phyloP scores from a whole-genome alignment of 345 rosid genomes.

The Jatropha curcas region DNA sequence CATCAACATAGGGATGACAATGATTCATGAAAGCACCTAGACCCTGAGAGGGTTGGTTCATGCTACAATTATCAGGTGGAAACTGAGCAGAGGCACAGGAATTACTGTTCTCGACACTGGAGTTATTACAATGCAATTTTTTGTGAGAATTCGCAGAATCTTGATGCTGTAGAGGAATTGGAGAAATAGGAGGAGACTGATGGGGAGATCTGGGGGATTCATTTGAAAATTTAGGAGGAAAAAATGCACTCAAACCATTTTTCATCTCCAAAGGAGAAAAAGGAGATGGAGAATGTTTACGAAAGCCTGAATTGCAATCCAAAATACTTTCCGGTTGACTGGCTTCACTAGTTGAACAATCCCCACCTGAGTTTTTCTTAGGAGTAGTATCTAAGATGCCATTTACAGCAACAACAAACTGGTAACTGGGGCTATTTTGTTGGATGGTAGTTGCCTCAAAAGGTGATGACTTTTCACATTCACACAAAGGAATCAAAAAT shows the following conservation, averaged over 20 bases:
- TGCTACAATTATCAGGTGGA: slow-evolving; percentile 31
- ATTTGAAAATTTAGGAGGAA: slow-evolving; percentile 14
- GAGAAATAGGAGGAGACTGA: slow-evolving; percentile 52
- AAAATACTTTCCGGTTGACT: slow-evolving; percentile 34
- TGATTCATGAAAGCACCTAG: slow-evolving; percentile 15
- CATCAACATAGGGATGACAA: slow-evolving; percentile 36
- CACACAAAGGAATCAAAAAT: slow-evolving; percentile 61
- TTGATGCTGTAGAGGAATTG: slow-evolving; percentile 37
- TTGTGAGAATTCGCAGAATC: slow-evolving; percentile 35
- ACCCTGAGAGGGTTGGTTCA: slow-evolving; percentile 20
- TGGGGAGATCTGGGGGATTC: slow-evolving; percentile 36
- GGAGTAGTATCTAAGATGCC: slow-evolving; percentile 43
- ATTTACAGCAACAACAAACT: slow-evolving; percentile 48
- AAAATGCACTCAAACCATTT: slow-evolving; percentile 29
- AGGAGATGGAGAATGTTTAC: slow-evolving; percentile 26
- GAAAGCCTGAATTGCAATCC: slow-evolving; percentile 33
- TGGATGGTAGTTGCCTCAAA: slow-evolving; percentile 39
- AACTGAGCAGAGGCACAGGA: slow-evolving; percentile 46
- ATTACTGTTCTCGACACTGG: slow-evolving; percentile 51
- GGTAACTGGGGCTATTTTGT: slow-evolving; percentile 43
- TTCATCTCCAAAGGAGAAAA: slow-evolving; percentile 37
- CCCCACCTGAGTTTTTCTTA: slow-evolving; percentile 31
- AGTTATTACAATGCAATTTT: slow-evolving; percentile 38
- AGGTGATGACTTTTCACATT: slow-evolving; percentile 39
- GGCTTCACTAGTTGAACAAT: slow-evolving; percentile 35